phyloP scores from a whole-genome alignment of 2,329 filamentous ascomycete species.

The Fonsecaea multimorphosa region DNA sequence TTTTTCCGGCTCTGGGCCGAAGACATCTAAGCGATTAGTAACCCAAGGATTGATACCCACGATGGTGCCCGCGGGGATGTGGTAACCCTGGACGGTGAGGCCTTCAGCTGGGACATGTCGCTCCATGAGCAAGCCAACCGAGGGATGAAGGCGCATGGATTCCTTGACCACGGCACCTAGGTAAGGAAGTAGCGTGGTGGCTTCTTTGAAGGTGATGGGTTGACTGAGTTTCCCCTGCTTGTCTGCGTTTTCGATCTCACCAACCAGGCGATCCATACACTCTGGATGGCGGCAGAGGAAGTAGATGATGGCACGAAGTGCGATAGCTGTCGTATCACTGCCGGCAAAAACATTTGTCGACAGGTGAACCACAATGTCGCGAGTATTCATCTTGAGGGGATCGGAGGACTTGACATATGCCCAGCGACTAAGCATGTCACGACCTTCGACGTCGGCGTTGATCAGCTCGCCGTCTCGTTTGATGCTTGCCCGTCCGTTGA shows the following conservation, averaged over 20 bases:
- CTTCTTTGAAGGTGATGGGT: conserved; percentile 38
- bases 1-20: conserved; percentile 35
- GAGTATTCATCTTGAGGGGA: conserved; percentile 42
- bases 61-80: conserved; percentile 31
- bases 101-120: conserved; percentile 38
- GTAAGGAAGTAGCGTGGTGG: conserved; percentile 37
- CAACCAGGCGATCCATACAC: conserved; percentile 27
- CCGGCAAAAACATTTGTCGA: conserved; percentile 43
- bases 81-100: conserved; percentile 32
- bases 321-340: conserved; percentile 36
- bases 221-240: conserved; percentile 25
- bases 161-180: conserved; percentile 33
- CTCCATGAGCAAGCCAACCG: conserved; percentile 40
- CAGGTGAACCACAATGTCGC: conserved; percentile 43
- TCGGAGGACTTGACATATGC: conserved; percentile 41
- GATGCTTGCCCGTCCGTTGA: conserved; percentile 42
- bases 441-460: conserved; percentile 31
- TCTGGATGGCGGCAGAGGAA: conserved; percentile 69
- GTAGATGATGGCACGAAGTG: conserved; percentile 65
- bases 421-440: conserved; percentile 44
- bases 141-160: conserved; percentile 38
- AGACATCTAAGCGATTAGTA: conserved; percentile 36
- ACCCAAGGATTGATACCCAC: conserved; percentile 42
- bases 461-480: conserved; percentile 42
- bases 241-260: conserved; percentile 34